Conservation (phyloP, 106 monocot genomes). For the Dendrobium officinale region DNA sequence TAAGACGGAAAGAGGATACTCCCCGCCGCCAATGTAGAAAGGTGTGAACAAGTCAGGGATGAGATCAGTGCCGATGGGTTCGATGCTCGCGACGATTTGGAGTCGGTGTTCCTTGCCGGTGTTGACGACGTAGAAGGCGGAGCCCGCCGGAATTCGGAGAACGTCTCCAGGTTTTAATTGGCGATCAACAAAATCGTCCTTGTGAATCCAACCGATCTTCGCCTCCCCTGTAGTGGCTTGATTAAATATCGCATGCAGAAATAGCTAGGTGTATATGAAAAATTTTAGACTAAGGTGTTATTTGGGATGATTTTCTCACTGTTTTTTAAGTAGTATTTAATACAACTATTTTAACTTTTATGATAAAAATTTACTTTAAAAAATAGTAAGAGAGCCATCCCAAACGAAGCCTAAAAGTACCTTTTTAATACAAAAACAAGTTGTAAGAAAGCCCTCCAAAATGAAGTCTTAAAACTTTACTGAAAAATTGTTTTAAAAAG, state of each 20-base stretch:
- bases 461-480: no score
- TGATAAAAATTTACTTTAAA: no score
- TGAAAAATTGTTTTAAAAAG: no score
- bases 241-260: background rate
- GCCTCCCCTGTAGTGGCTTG: slow-evolving; percentile 40
- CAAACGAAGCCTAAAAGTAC: no score
- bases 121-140: slow-evolving; percentile 82
- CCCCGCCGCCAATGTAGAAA: slow-evolving; percentile 75
- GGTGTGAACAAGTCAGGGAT: slow-evolving; percentile 17
- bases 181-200: slow-evolving; percentile 61
- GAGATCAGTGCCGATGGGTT: background rate
- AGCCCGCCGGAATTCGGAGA: slow-evolving; percentile 61
- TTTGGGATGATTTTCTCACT: no score
- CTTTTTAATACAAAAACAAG: no score
- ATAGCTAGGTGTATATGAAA: background rate
- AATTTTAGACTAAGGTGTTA: no score
- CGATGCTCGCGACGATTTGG: slow-evolving; percentile 64
- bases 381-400: no score
- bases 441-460: no score
- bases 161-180: slow-evolving; percentile 70
- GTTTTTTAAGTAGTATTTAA: no score
- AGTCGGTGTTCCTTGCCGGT: slow-evolving; percentile 57
- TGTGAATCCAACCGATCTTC: slow-evolving; percentile 66
- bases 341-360: no score
- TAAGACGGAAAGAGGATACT: slow-evolving; percentile 44